Evolutionary conservation across 1,139 yeast species (phyloP).

Genomic region (Yamadazyma buinensis): DNA sequence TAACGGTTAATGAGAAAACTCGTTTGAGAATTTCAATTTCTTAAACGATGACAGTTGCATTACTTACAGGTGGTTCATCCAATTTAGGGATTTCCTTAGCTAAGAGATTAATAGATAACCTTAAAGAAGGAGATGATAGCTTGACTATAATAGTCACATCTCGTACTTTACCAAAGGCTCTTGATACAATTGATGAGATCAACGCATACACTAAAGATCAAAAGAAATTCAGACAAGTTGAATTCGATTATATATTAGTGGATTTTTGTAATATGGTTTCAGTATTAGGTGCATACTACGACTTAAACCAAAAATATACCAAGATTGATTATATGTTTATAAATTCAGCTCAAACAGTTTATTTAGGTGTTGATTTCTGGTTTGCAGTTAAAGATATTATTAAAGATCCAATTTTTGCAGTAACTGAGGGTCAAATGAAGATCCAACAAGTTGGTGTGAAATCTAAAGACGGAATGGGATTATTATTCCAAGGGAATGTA

Average conservation of each 20-base stretch:
- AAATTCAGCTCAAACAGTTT: slow-evolving; percentile 88
- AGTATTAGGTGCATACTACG: slow-evolving; percentile 68
- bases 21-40: too few species aligned
- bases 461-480: slow-evolving; percentile 72
- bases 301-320: slow-evolving; percentile 56
- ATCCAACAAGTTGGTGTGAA: slow-evolving; percentile 72
- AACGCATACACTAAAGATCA: slow-evolving; percentile 43
- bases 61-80: slow-evolving; percentile 52
- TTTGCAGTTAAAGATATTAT: slow-evolving; percentile 67
- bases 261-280: slow-evolving; percentile 94
- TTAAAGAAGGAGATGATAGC: slow-evolving; percentile 43
- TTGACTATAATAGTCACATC: slow-evolving; percentile 84
- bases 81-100: slow-evolving; percentile 86
- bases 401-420: slow-evolving; percentile 68
- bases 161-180: slow-evolving; percentile 78
- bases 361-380: slow-evolving; percentile 81
- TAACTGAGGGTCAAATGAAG: slow-evolving; percentile 81
- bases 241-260: slow-evolving; percentile 80
- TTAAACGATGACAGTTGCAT: slow-evolving; percentile 29
- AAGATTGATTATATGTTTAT: slow-evolving; percentile 75
- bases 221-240: slow-evolving; percentile 52
- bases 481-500: slow-evolving; percentile 91
- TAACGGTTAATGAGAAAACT: too few species aligned
- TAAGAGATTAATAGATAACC: slow-evolving; percentile 62
- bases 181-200: slow-evolving; percentile 66